These are phyloP conservation scores for Spirogloea muscicola DNA, from an alignment of 139 green algal species.

Conservation along the genomic window DNA sequence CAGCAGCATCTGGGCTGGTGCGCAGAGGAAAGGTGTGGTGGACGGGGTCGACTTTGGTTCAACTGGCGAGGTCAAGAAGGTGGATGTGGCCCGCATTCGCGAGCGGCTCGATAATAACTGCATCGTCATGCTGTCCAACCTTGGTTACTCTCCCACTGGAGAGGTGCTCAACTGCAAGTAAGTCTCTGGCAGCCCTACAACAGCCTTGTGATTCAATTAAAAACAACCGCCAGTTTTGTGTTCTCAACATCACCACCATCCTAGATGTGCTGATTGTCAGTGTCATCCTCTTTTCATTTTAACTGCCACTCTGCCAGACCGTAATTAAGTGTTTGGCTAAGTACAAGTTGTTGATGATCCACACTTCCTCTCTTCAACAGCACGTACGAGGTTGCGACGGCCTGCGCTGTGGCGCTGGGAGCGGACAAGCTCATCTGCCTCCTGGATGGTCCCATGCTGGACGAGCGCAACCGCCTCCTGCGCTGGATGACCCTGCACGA, in stretches of 20 bases:
- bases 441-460: slow-evolving; percentile 16
- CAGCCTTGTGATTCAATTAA: no score
- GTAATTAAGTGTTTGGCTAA: no score
- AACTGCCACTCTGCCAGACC: no score
- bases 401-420: slow-evolving; percentile 61
- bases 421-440: slow-evolving; percentile 94
- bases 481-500: slow-evolving; percentile 35
- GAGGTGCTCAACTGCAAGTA: slow-evolving; percentile 94
- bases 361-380: no score
- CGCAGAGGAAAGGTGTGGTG: slow-evolving; percentile 72
- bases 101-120: slow-evolving; percentile 74
- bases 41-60: slow-evolving; percentile 85
- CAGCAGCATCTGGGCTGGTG: no score
- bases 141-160: slow-evolving; percentile 71
- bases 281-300: no score
- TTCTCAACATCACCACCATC: no score
- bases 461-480: slow-evolving; percentile 16
- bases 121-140: slow-evolving; percentile 86
- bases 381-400: slow-evolving; percentile 78
- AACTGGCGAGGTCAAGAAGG: slow-evolving; percentile 79
- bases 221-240: no score
- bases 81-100: slow-evolving; percentile 69
- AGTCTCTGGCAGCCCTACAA: neutral
- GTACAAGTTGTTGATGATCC: no score
- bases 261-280: no score